These are phyloP conservation scores for Ceratobasidium sp. DNA, from an alignment of 1,284 basidiomycete genomes.

Conservation along the genomic window DNA sequence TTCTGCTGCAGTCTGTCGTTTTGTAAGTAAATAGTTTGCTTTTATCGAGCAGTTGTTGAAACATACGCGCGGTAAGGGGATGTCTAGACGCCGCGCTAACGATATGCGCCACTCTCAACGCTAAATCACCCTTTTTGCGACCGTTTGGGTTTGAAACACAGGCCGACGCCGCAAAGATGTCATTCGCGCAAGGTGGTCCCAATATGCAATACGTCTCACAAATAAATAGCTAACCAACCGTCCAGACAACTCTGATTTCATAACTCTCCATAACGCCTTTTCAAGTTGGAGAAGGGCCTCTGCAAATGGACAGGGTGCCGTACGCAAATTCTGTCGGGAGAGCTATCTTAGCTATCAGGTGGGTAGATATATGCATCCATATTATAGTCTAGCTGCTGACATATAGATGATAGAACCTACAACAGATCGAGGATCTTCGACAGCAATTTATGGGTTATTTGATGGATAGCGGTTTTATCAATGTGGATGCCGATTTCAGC, in stretches of 20 bases:
- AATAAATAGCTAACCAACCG: conserved; percentile 17
- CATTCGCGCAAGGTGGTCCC: conserved; percentile 64
- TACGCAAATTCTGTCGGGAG: conserved; percentile 82
- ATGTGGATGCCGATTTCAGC: conserved; percentile 14
- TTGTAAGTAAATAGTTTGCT: conserved; percentile 60
- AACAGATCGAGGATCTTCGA: conserved; percentile 96
- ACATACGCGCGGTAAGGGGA: too few species aligned
- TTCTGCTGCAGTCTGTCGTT: conserved; percentile 86
- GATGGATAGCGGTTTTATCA: conserved; percentile 38
- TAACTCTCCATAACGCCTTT: conserved; percentile 94
- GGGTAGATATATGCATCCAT: conserved; percentile 46
- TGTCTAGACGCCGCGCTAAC: conserved; percentile 97
- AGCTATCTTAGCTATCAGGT: conserved; percentile 91
- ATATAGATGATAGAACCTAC: conserved; percentile 74
- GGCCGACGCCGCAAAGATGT: conserved; percentile 85
- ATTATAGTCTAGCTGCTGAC: not conserved
- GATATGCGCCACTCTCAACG: conserved; percentile 92
- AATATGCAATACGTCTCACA: not conserved
- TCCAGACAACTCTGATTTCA: conserved; percentile 93
- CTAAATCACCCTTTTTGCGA: conserved; percentile 92
- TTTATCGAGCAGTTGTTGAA: too few species aligned
- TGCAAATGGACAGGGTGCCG: conserved; percentile 68
- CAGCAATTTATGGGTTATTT: conserved; percentile 88
- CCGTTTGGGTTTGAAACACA: conserved; percentile 91
- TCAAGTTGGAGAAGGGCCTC: conserved; percentile 88